Percentiles rank a stretch among this genome's conserved stretches.
These are phyloP conservation scores for Harrya chromipes DNA, from an alignment of 768 basidiomycete genomes.

Conservation along the genomic window DNA sequence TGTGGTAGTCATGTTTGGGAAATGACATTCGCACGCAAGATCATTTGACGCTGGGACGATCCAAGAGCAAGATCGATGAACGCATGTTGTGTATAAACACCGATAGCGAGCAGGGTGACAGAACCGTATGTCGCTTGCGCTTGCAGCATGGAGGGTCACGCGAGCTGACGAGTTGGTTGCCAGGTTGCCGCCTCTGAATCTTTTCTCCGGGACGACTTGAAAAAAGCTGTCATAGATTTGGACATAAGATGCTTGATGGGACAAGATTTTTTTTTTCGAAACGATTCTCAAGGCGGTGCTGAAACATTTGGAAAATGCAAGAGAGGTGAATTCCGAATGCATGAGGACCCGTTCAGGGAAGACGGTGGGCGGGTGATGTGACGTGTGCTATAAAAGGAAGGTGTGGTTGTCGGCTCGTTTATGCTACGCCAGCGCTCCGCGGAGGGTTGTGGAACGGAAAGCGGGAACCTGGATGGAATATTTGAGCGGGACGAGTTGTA, in stretches of 20 bases:
- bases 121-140: neutral
- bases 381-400: constrained; percentile 13
- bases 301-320: constrained; percentile 10
- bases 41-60: no score
- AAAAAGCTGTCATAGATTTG: no score
- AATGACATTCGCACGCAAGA: neutral
- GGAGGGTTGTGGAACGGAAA: constrained; percentile 4
- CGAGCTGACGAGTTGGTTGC: neutral
- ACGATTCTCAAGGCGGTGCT: constrained; percentile 9
- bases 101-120: no score
- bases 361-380: constrained; percentile 11
- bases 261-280: no score
- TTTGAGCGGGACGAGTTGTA: neutral
- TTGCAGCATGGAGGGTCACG: neutral
- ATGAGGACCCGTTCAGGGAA: constrained; percentile 26
- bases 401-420: constrained; percentile 8
- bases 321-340: neutral
- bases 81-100: no score
- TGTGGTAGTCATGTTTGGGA: neutral
- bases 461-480: neutral
- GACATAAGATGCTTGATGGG: no score
- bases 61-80: no score
- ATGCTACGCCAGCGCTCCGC: constrained; percentile 17
- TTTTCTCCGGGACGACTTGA: no score
- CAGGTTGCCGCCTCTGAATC: no score